Evolutionary conservation across 2,329 filamentous ascomycete genomes (phyloP), one percentile per base, ranked within the genome.

Genomic region (Penicillium nordicum): DNA sequence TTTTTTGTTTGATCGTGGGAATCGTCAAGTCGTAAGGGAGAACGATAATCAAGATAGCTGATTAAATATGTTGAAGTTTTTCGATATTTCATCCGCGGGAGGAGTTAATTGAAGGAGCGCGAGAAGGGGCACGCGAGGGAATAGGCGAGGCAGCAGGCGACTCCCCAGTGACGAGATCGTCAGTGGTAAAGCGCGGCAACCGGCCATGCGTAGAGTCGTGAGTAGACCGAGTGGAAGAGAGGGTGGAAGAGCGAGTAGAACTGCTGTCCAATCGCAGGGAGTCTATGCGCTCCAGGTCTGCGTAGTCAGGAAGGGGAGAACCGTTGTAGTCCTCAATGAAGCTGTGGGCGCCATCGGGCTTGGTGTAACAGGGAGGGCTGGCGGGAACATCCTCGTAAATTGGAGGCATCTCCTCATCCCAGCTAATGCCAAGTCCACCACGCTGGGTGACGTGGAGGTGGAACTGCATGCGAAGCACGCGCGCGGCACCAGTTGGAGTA

Each of bases 321-420:
- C 78, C 78, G 37, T 70, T 60, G 60, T 81, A 81, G 51, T 80
- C 76, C 53, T 77, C 73, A 55, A 82, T 76, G 8, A 72, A 64
- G 59, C 74, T 74, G 63, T 80, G 54, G 32, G 58, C 60, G 21
- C 67, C 69, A 51, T 74, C 70, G 12, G 72, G 65, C 57, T 68
- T 73, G 21, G 70, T 78, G 74, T 92, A 92, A 6, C 80, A 82
- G 0, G 93, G 93, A 47, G 93, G 93, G 67, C 88, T 91, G 2
- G 86, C 87, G 0, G 93, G 92, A 41, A 97, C 92, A 70, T 97
- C 91, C 74, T 94, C 88, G 76, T 99, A 99, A 64, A 95, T 84
- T 0, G 93, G 93, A 12, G 93, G 93, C 69, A 90, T 87, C 78
- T 99, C 93, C 75, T 97, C 93, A 66, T 97, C 93, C 93, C 94